Percentiles rank a stretch among this genome's conserved stretches.
phyloP scores from a whole-genome alignment of 225 moss, liverwort and hornwort species.

The Neckera pumila region DNA sequence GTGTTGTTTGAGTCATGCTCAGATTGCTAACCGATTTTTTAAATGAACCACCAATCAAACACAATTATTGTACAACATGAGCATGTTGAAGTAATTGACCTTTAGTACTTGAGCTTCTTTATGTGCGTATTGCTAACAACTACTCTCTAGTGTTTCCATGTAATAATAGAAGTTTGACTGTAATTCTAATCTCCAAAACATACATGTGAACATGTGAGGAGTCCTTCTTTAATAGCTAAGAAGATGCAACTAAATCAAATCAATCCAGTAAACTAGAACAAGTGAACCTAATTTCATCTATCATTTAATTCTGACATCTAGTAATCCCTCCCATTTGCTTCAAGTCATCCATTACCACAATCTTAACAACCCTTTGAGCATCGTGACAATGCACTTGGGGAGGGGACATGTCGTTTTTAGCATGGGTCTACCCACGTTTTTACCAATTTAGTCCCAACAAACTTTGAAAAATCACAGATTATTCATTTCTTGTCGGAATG shows the following conservation, averaged over 20 bases:
- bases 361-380: not conserved
- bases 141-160: no score
- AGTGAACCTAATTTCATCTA: rapidly evolving
- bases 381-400: rapidly evolving
- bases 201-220: no score
- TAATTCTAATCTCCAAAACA: not conserved
- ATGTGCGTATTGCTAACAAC: no score
- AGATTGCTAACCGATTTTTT: no score
- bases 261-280: rapidly evolving
- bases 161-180: no score
- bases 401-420: rapidly evolving
- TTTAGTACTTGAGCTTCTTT: no score
- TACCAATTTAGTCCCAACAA: not conserved
- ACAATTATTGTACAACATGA: no score
- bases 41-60: no score
- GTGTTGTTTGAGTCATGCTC: no score
- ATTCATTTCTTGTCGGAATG: not conserved
- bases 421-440: not conserved
- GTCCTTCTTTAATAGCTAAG: no score
- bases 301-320: not conserved
- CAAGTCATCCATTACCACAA: not conserved
- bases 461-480: not conserved
- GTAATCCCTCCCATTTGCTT: rapidly evolving
- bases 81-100: no score
- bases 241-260: not conserved